Base-by-base conservation (phyloP, 805 yeast species). In the Scheffersomyces coipomensis region DNA sequence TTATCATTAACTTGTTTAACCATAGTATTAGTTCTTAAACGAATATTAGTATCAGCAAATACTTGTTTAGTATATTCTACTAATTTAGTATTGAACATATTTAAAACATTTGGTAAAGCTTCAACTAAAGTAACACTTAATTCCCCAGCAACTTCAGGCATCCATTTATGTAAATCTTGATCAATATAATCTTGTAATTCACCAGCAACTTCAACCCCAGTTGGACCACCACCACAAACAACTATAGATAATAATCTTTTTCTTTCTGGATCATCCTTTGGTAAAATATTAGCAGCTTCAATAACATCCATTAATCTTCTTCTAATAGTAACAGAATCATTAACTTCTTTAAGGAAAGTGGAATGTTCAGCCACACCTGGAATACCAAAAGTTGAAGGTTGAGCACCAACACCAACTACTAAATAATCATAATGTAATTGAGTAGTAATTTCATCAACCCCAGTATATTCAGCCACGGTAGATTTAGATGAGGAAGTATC, bases 161-260 rank as follows among this genome's bases (percentile, higher is more conserved):
- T 84, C 89, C 95, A 87, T 67, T 83, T 86, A 54, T 71, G 68
- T 66, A 90, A 75, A 66, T 90, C 98, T 64, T 90, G 95, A 63
- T 86, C 89, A 46, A 89, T 85, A 67, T 87, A 91, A 66, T 90
- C 98, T 69, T 86, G 95, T 53, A 90, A 71, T 68, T 91, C 97
- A 57, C 96, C 98, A 51, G 97, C 97, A 55, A 89, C 85, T 70
- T 89, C 97, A 46, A 90, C 97, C 71, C 98, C 98, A 32, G 98
- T 90, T 61, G 98, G 97, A 48, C 98, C 98, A 67, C 97, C 98
- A 56, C 98, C 98, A 51, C 93, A 95, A 46, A 91, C 95, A 46
- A 91, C 91, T 53, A 89, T 83, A 46, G 83, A 85, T 60, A 90
- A 76, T 54, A 91, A 76, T 63, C 96, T 80, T 67, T 81, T 78